Percentiles rank a stretch among this genome's conserved stretches.
phyloP scores from a whole-genome alignment of 2,329 filamentous ascomycete genomes.

The Penicillium sp. region DNA sequence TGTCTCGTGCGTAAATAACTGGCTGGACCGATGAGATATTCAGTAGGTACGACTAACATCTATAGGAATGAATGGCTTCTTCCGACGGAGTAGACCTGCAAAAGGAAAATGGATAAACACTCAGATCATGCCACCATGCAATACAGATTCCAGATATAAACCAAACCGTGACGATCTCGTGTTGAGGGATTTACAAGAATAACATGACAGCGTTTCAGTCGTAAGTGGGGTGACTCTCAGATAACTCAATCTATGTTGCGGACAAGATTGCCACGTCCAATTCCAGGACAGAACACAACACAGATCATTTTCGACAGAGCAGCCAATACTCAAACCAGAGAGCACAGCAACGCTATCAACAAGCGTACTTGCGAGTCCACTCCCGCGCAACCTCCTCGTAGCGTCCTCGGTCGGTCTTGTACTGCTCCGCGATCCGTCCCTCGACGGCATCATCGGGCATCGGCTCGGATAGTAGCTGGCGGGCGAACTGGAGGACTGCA shows the following conservation, averaged over 20 bases:
- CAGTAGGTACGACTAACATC: neutral
- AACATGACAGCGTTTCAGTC: slow-evolving; percentile 11
- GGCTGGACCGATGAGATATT: neutral
- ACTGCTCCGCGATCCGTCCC: slow-evolving; percentile 81
- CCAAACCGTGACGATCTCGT: neutral
- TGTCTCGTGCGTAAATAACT: neutral
- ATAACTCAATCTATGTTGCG: neutral
- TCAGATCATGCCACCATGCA: neutral
- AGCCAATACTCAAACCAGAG: neutral
- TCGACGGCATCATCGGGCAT: slow-evolving; percentile 90
- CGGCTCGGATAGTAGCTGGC: slow-evolving; percentile 72
- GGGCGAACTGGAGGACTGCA: slow-evolving; percentile 73
- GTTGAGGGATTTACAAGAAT: neutral
- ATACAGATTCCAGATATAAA: neutral
- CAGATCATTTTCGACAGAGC: neutral
- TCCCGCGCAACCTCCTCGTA: slow-evolving; percentile 73
- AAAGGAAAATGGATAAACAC: neutral
- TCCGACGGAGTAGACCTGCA: neutral
- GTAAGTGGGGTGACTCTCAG: slow-evolving; percentile 3
- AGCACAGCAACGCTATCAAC: slow-evolving; percentile 34
- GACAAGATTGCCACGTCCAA: neutral
- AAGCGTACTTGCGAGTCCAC: slow-evolving; percentile 73
- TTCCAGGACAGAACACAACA: neutral
- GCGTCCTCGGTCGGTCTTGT: slow-evolving; percentile 61
- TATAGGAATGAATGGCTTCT: neutral